phyloP scores from a whole-genome alignment of 1,284 basidiomycete species.

The Kwoniella shivajii region DNA sequence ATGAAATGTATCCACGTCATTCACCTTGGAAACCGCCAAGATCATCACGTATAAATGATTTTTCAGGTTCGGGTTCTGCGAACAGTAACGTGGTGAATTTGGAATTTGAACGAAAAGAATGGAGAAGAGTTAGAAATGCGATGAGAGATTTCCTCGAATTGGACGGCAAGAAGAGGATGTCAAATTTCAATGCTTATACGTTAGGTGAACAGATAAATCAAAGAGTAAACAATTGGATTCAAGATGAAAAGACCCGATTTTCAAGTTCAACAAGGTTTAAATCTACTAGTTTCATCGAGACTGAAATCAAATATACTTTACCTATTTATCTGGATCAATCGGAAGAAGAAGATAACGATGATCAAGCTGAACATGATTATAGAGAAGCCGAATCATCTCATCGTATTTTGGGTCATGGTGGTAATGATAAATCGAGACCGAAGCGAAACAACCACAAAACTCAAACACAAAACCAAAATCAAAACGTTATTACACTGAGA shows the following conservation, averaged over 20 bases:
- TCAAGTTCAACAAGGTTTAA: no score
- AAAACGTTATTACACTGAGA: slow-evolving; percentile 36
- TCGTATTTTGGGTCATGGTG: neutral
- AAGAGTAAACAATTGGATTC: slow-evolving; percentile 30
- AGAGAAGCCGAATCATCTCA: no score
- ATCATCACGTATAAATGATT: neutral
- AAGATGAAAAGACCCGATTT: slow-evolving; percentile 2
- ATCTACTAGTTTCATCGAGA: slow-evolving; percentile 56
- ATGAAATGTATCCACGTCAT: slow-evolving; percentile 46
- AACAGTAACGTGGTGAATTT: no score
- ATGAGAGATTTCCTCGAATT: slow-evolving; percentile 57
- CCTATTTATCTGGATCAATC: slow-evolving; percentile 46
- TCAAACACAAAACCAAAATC: neutral
- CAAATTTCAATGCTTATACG: slow-evolving; percentile 53
- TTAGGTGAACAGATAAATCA: slow-evolving; percentile 32
- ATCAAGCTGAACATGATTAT: neutral
- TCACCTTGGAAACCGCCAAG: slow-evolving; percentile 32
- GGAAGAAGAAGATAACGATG: neutral
- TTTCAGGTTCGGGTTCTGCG: no score
- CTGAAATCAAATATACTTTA: slow-evolving; percentile 57
- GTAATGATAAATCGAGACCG: neutral
- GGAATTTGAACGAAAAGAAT: slow-evolving; percentile 32
- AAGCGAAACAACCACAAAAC: neutral
- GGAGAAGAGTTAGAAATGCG: slow-evolving; percentile 52
- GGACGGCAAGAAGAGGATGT: slow-evolving; percentile 56